Evolutionary conservation across 2,329 filamentous ascomycete genomes (phyloP), one percentile per base, ranked within the genome.

Genomic region (Beauveria asiatica): DNA sequence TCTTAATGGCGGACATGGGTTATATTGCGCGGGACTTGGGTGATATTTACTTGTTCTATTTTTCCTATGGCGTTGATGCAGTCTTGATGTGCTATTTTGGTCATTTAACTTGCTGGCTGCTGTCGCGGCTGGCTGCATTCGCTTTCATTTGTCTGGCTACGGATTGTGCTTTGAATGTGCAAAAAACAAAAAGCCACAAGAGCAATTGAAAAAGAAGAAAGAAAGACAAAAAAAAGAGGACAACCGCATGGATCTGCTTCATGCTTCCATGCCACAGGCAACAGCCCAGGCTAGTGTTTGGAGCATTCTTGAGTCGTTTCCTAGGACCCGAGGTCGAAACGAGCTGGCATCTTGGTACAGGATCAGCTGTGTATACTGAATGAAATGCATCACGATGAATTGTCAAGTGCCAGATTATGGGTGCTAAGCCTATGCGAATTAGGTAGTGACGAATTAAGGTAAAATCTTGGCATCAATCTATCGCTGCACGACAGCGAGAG

Each of bases 1-100:
- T 52, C 66, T 67, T 70, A 70, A 71, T 60, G 57, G 57, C 50
- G 57, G 57, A 56, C 21, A 56, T 51, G 58, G 58, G 23, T 60
- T 74, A 73, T 72, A 74, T 71, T 67, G 67, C 73, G 71, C 72
- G 72, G 73, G 71, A 67, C 66, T 70, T 68, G 69, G 72, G 72
- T 71, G 73, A 74, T 76, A 23, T 37, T 59, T 52, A 37, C 33
- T 52, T 59, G 16, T 52, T 41, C n/a, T 33, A 10, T 45, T 11
- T 45, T 59, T 59, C 46, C 51, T 49, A 69, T 68, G 76, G 77
- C 75, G 76, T 80, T 72, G 68, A 67, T 68, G 66, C 70, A 65
- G 69, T 68, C 69, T 71, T 70, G 69, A 68, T 71, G 68, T 72
- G 69, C 68, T 60, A 62, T 66, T 68, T 66, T 64, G 37, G 48